Evolutionary conservation across 1,284 basidiomycete species (phyloP), one percentile per base, ranked within the genome.

Genomic region (Irpex sp.): DNA sequence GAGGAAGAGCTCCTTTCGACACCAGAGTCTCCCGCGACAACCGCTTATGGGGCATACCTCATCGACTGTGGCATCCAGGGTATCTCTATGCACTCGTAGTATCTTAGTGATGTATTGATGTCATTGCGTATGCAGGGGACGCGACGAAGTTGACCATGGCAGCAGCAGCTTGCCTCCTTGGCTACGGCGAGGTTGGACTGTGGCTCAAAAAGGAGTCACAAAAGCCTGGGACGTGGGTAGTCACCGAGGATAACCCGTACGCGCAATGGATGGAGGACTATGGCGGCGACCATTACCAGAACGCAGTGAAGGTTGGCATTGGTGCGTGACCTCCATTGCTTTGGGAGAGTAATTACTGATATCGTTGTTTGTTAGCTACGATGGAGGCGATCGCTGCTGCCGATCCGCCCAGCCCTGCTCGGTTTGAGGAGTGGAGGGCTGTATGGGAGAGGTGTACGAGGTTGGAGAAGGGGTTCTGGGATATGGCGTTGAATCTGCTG

Each of bases 111-210:
- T 37, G 44, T 48, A 9, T 4, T 31, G 58, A 21, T 48, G 31
- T 21, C 55, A 7, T 37, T 5, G 48, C 11, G 44, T 47, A 11
- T 13, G 21, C 63, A 90, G 87, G 94, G 3, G 92, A 95, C 71
- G 75, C 86, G 11, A 84, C 88, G 34, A 89, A 87, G 65, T 78
- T 96, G 9, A 76, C 92, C 21, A 88, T 97, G 73, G 92, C 93
- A 0, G 84, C 96, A 1, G 86, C 91, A 15, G 90, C 93, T 4
- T 98, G 96, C 74, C 80, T 97, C 11, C 78, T 97, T 0, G 96
- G 96, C 0, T 98, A 98, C 71, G 96, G 94, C n/a, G 93, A 97
- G 74, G 93, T 97, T 0, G 96, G 95, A 0, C 77, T 93, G 49
- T 96, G 86, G 90, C 78, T 92, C 56, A 84, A 83, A 74, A 83